These are phyloP conservation scores for Daldinia concentrica DNA, from an alignment of 495 filamentous ascomycete species.

Conservation along the genomic window DNA sequence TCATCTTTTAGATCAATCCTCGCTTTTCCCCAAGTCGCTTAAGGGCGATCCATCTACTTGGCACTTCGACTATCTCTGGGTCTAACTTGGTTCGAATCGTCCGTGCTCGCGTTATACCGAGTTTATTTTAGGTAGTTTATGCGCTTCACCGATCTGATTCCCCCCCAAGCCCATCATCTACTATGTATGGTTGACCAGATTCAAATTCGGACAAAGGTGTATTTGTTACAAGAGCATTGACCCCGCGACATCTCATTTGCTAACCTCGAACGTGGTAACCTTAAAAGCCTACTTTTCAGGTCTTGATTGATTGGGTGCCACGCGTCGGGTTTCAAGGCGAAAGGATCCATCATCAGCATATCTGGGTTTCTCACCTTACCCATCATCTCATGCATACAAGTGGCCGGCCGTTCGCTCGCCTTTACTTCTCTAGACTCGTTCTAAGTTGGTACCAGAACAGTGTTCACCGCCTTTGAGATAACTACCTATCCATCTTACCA, in stretches of 20 bases:
- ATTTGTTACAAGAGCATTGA: conserved; percentile 4
- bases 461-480: conserved; percentile 21
- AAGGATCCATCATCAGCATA: conserved; percentile 38
- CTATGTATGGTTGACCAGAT: conserved; percentile 5
- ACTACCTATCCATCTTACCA: conserved; percentile 1
- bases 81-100: conserved; percentile 23
- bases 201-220: conserved; percentile 14
- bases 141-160: conserved; percentile 28
- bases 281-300: conserved; percentile 11
- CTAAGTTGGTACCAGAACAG: neutral
- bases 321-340: conserved; percentile 31
- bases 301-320: conserved; percentile 41
- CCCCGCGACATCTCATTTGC: conserved; percentile 43
- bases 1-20: conserved; percentile 38
- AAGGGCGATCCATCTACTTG: conserved; percentile 31
- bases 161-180: conserved; percentile 8
- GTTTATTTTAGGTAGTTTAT: conserved; percentile 24
- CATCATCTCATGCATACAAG: conserved; percentile 33
- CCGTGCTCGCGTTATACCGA: conserved; percentile 30
- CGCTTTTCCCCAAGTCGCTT: conserved; percentile 16
- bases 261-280: conserved; percentile 18
- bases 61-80: conserved; percentile 31
- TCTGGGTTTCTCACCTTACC: conserved; percentile 41
- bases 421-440: conserved; percentile 4
- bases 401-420: conserved; percentile 22